Evolutionary conservation across 2,329 filamentous ascomycete species (phyloP), one percentile per base, ranked within the genome.

Genomic region (Sclerotinia nivalis): DNA sequence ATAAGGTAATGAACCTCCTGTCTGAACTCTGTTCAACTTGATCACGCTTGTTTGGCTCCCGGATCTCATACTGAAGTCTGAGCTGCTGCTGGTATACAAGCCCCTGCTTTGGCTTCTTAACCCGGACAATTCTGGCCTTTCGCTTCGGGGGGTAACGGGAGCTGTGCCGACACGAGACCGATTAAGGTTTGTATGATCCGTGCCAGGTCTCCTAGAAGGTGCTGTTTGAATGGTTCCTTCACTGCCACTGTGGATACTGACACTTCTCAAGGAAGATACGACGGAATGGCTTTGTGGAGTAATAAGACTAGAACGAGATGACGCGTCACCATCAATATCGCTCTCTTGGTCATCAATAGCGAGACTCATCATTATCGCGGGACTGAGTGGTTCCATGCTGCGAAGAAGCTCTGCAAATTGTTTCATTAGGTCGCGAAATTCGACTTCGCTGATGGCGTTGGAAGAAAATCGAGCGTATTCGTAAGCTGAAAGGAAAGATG

Each of bases 381-480:
- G 72, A 56, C 70, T 73, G 1, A 79, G 68, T 0, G 87, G 84
- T 40, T 83, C 85, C 91, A 98, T 97, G 25, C 85, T 86, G 66
- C 91, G 88, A 20, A 98, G 82, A 0, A 98, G 83, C 67, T 91
- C 88, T 2, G 94, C 91, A 79, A 98, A 97, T 37, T 92, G 84
- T 69, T 89, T 86, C 93, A 97, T 97, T 43, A 97, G 83, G 31
- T 85, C 82, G 50, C 91, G 86, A 78, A 99, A 98, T 66, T 90
- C 86, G 0, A 81, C 76, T 74, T 94, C 90, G 3, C 87, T 86
- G 5, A 97, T 82, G 0, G 90, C 86, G 7, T 84, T 82, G 0
- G 86, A 87, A 2, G 92, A 94, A 81, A 97, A 99, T 54, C 95
- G 89, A 3, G 93, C 93, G 70, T 87, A 84, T 81, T 98, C 96